These are phyloP conservation scores for Parathielavia hyrcaniae DNA, from an alignment of 495 filamentous ascomycete species.

Conservation along the genomic window DNA sequence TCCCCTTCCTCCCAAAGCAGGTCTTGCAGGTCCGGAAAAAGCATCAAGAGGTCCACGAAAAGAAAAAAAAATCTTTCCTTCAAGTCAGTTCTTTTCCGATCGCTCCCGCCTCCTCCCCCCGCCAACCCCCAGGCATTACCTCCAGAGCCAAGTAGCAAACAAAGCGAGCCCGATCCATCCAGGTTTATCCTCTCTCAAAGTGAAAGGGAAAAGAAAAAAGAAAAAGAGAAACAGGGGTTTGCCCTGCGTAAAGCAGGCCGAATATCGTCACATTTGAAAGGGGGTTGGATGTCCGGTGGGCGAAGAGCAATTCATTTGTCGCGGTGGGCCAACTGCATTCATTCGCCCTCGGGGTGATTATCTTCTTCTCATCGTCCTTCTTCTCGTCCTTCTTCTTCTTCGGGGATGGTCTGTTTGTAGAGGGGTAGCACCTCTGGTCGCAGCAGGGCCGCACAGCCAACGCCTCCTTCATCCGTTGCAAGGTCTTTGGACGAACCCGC, in stretches of 20 bases:
- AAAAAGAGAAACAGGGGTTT: neutral
- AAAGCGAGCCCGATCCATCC: neutral
- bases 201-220: neutral
- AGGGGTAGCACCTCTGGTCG: too few species aligned
- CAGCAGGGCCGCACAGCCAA: too few species aligned
- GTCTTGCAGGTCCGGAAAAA: neutral
- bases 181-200: neutral
- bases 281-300: neutral
- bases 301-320: neutral
- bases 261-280: constrained; percentile 9
- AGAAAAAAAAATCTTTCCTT: neutral
- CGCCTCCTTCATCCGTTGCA: neutral
- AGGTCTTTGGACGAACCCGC: neutral
- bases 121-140: neutral
- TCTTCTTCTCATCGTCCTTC: neutral
- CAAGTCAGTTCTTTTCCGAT: neutral
- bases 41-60: neutral
- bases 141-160: neutral
- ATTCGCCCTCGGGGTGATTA: neutral
- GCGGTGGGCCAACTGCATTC: neutral
- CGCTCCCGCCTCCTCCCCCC: too few species aligned
- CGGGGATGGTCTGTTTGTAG: too few species aligned
- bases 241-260: neutral
- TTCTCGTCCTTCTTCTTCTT: too few species aligned
- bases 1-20: neutral